Conservation (phyloP, 2,329 filamentous ascomycete species). For the Aquanectria penicillioides region DNA sequence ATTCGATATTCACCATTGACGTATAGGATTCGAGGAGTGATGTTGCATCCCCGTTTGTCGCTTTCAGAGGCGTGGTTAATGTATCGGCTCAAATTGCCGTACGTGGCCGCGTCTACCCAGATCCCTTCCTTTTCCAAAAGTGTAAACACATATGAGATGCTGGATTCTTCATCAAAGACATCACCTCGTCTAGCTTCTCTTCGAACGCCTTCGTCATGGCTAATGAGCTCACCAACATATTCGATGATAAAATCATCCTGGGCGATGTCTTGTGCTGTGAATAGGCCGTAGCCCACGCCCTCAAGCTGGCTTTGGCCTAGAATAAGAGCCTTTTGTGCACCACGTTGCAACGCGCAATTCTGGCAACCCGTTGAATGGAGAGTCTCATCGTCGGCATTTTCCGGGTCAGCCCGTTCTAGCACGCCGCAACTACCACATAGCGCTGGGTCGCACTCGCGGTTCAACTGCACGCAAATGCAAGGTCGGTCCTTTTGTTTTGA, state of each 20-base stretch:
- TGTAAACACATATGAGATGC: constrained; percentile 73
- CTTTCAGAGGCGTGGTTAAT: constrained; percentile 78
- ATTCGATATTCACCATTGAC: constrained; percentile 83
- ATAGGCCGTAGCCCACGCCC: constrained; percentile 78
- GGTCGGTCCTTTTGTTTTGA: constrained; percentile 65
- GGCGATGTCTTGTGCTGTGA: constrained; percentile 73
- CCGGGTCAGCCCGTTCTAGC: constrained; percentile 72
- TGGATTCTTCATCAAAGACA: constrained; percentile 68
- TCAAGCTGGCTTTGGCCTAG: constrained; percentile 76
- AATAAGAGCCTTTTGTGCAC: constrained; percentile 70
- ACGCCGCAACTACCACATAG: constrained; percentile 79
- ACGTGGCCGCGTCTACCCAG: constrained; percentile 79
- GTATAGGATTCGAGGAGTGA: constrained; percentile 72
- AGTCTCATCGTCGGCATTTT: constrained; percentile 68
- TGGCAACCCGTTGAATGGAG: constrained; percentile 71
- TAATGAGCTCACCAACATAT: constrained; percentile 82
- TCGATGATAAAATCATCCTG: constrained; percentile 81
- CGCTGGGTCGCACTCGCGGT: constrained; percentile 83
- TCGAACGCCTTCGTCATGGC: constrained; percentile 74
- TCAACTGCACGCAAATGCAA: constrained; percentile 77
- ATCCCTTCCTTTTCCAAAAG: constrained; percentile 68
- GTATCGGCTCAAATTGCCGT: constrained; percentile 84
- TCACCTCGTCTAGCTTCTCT: constrained; percentile 70
- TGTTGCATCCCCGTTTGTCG: constrained; percentile 66
- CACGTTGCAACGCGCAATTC: constrained; percentile 78